Conservation (phyloP, 1,284 basidiomycete genomes). For the Apiotrichum akiyoshidainum region DNA sequence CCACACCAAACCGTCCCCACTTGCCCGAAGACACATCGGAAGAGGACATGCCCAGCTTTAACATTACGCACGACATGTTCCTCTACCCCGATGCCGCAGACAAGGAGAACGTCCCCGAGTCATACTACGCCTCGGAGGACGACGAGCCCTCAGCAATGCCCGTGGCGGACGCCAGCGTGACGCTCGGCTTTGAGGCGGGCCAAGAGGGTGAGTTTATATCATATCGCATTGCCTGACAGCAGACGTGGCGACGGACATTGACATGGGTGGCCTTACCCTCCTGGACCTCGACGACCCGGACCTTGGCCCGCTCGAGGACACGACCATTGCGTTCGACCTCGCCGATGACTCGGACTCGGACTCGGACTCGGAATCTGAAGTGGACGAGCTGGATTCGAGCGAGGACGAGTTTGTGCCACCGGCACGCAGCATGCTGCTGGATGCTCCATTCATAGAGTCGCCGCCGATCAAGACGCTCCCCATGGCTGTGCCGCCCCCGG, state of each 20-base stretch:
- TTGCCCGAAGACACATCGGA: neutral
- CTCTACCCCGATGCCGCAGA: conserved; percentile 29
- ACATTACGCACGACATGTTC: neutral
- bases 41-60: conserved; percentile 1
- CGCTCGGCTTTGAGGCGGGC: conserved; percentile 14
- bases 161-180: conserved; percentile 6
- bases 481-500: neutral
- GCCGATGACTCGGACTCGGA: conserved; percentile 5
- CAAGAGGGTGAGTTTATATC: conserved; percentile 13
- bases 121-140: conserved; percentile 9
- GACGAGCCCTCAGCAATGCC: conserved; percentile 2
- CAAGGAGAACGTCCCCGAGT: conserved; percentile 39
- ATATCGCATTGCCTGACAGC: conserved; percentile 2
- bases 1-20: too few relatives aligned
- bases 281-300: conserved; percentile 43
- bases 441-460: neutral
- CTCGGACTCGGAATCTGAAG: too few relatives aligned
- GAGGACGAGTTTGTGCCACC: too few relatives aligned
- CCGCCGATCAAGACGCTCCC: too few relatives aligned
- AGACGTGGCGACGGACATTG: conserved; percentile 22
- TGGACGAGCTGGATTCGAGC: too few relatives aligned
- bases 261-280: conserved; percentile 39
- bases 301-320: conserved; percentile 14
- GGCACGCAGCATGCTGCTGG: too few relatives aligned
- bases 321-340: neutral